A percentile compares a stretch with the other conserved stretches of the same genome.
Conservation (phyloP, 257 asterid genomes). For the Ligustrum vulgare region DNA sequence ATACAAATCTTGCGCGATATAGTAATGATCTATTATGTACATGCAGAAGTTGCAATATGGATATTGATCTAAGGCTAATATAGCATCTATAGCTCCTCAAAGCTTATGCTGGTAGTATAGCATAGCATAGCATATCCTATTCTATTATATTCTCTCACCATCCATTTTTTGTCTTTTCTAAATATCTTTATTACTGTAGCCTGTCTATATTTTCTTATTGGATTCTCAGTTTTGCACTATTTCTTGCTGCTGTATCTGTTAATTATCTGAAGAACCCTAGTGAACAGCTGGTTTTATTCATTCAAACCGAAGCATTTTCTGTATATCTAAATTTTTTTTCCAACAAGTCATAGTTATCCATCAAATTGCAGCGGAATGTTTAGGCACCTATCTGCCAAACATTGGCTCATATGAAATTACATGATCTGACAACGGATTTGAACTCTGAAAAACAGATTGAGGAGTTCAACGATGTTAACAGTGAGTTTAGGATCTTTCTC, state of each 20-base stretch:
- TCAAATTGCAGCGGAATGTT: neutral
- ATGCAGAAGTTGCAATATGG: neutral
- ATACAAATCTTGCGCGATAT: neutral
- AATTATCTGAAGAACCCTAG: neutral
- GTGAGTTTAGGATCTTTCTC: conserved; percentile 71
- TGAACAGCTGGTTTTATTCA: neutral
- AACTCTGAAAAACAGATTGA: conserved; percentile 53
- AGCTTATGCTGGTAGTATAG: conserved; percentile 1
- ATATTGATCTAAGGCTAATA: neutral
- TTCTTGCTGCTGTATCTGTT: conserved; percentile 10
- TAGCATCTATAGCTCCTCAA: neutral
- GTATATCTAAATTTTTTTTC: neutral
- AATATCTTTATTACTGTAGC: neutral
- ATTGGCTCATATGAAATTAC: conserved; percentile 3
- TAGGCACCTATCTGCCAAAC: conserved; percentile 1
- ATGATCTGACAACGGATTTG: conserved; percentile 23
- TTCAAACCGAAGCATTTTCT: neutral
- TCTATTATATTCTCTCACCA: neutral
- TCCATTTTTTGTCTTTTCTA: neutral
- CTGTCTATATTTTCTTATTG: neutral
- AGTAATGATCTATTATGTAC: neutral
- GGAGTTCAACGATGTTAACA: conserved; percentile 76
- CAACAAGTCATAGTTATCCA: neutral
- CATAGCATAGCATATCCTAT: conserved; percentile 2
- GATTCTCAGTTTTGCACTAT: neutral